These are phyloP conservation scores for Telopea speciosissima DNA, from an alignment of 177 flowering plant species.

Conservation along the genomic window DNA sequence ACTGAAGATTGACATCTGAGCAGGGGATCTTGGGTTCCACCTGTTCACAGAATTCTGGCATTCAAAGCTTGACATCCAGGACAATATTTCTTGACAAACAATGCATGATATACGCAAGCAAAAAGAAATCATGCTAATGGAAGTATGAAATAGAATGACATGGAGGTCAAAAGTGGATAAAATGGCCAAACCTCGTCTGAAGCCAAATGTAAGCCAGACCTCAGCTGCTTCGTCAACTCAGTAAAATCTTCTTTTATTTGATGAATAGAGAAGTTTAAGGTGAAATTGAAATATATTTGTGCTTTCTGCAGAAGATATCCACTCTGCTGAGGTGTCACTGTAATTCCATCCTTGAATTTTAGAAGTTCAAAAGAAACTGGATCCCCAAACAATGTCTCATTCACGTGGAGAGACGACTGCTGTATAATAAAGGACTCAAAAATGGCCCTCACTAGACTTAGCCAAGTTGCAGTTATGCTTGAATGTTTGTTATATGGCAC, in stretches of 20 bases:
- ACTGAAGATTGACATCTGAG: too few species aligned
- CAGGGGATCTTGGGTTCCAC: too few species aligned
- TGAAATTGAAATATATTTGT: slow-evolving; percentile 72
- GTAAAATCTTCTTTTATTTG: slow-evolving; percentile 54
- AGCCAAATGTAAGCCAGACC: slow-evolving; percentile 55
- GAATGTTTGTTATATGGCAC: slow-evolving; percentile 40
- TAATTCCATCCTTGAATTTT: slow-evolving; percentile 77
- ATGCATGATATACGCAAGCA: not conserved
- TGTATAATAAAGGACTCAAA: slow-evolving; percentile 43
- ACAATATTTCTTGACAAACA: not conserved
- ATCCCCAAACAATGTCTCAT: slow-evolving; percentile 58
- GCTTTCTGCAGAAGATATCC: slow-evolving; percentile 70
- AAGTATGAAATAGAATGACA: slow-evolving; percentile 1
- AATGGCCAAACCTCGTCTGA: slow-evolving; percentile 55
- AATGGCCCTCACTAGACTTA: slow-evolving; percentile 35
- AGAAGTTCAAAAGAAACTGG: slow-evolving; percentile 70
- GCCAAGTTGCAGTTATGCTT: slow-evolving; percentile 19
- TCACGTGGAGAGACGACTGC: slow-evolving; percentile 45
- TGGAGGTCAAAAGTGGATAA: not conserved
- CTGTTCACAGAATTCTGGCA: too few species aligned
- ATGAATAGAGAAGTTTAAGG: slow-evolving; percentile 68
- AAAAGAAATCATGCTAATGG: not conserved
- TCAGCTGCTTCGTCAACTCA: slow-evolving; percentile 63
- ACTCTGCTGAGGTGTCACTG: slow-evolving; percentile 58
- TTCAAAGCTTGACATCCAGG: too few species aligned